Percentiles rank a stretch among this genome's conserved stretches.
These are phyloP conservation scores for Tetraselmis chui DNA, from an alignment of 139 green algal species.

Conservation along the genomic window DNA sequence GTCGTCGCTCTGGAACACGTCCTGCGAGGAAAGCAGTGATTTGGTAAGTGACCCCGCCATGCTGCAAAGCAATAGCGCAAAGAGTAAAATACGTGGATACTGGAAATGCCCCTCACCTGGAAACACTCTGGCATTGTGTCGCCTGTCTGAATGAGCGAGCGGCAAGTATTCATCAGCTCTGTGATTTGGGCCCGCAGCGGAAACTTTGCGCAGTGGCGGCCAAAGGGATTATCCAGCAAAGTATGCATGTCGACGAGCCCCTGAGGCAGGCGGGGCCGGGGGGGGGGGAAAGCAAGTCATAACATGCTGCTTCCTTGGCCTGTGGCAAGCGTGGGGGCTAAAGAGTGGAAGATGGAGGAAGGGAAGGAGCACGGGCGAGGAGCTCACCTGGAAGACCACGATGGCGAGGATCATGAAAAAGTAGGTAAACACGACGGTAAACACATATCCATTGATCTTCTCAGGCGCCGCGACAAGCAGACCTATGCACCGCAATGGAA, in stretches of 20 bases:
- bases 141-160: background rate
- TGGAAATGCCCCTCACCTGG: too few relatives aligned
- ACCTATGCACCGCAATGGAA: too few relatives aligned
- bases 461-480: background rate
- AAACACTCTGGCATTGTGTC: background rate
- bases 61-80: background rate
- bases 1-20: background rate
- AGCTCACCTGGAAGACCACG: conserved; percentile 11
- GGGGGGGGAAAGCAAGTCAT: too few relatives aligned
- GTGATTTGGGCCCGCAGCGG: conserved; percentile 16
- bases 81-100: too few relatives aligned
- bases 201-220: conserved; percentile 23
- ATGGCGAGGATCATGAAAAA: conserved; percentile 19
- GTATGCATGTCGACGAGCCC: conserved; percentile 30
- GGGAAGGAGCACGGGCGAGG: too few relatives aligned
- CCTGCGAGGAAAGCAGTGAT: background rate
- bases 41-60: background rate
- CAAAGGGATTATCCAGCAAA: conserved; percentile 29
- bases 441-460: background rate
- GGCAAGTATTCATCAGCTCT: conserved; percentile 18
- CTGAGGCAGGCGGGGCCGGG: conserved; percentile 4
- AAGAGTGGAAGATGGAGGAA: too few relatives aligned
- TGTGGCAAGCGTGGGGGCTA: too few relatives aligned
- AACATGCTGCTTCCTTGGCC: too few relatives aligned
- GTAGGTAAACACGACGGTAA: conserved; percentile 20